Evolutionary conservation across 2,329 filamentous ascomycete species (phyloP).

Genomic region (Fonsecaea multimorphosa): DNA sequence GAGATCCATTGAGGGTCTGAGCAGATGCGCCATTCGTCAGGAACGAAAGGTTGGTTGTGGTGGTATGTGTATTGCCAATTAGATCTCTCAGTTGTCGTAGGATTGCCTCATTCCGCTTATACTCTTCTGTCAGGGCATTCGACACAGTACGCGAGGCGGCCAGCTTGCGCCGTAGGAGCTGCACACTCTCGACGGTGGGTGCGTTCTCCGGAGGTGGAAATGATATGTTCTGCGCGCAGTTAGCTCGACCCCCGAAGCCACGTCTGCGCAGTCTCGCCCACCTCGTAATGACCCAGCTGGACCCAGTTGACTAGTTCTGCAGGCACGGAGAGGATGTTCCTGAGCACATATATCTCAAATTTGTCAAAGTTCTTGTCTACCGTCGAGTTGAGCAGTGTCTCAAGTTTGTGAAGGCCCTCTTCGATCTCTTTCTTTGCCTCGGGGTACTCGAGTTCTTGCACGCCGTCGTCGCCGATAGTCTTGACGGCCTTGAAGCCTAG

Average conservation of each 20-base stretch:
- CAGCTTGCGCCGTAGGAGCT: constrained; percentile 73
- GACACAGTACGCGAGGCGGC: constrained; percentile 81
- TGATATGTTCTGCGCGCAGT: constrained; percentile 37
- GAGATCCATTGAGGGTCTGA: constrained; percentile 54
- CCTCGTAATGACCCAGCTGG: constrained; percentile 83
- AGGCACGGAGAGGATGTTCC: constrained; percentile 78
- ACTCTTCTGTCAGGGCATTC: constrained; percentile 71
- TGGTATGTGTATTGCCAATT: constrained; percentile 44
- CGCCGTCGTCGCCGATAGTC: constrained; percentile 52
- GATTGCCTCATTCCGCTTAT: constrained; percentile 72
- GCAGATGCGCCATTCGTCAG: constrained; percentile 59
- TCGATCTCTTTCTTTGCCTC: constrained; percentile 76
- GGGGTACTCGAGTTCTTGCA: constrained; percentile 53
- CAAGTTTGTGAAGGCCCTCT: constrained; percentile 82
- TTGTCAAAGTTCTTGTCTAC: constrained; percentile 87
- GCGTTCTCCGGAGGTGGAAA: constrained; percentile 44
- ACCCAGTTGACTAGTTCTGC: constrained; percentile 79
- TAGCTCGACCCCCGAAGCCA: constrained; percentile 1
- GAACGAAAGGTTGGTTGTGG: constrained; percentile 59
- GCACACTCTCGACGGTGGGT: constrained; percentile 71
- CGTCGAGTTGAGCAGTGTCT: constrained; percentile 78
- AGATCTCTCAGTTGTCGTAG: constrained; percentile 69
- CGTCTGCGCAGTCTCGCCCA: constrained; percentile 42
- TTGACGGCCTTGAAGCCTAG: constrained; percentile 75
- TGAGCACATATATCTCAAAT: constrained; percentile 86